Evolutionary conservation across 139 green algal species (phyloP), one percentile per base, ranked within the genome.

Genomic region (Coccomyxa sp.): DNA sequence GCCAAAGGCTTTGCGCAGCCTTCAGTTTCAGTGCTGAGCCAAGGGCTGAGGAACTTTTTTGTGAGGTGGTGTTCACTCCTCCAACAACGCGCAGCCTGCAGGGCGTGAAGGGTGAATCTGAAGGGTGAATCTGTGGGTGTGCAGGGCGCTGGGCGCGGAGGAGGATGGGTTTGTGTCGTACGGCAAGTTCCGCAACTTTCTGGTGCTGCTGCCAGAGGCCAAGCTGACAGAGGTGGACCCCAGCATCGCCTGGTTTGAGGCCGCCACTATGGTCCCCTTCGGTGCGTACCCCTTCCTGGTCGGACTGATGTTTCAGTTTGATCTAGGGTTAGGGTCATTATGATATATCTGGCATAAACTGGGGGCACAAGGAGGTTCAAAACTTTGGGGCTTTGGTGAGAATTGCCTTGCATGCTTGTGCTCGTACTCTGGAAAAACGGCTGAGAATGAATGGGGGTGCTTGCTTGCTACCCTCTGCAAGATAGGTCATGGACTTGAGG

Each of bases 161-260:
- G 77, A 88, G 45, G 84, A 92, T 76, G 87, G 85, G 9, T 86
- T 79, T n/a, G 83, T 95, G 23, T 85, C 88, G 3, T 96, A 96
- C 77, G 89, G 89, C 57, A 84, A 92, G 79, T 96, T 94, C 85
- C 86, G 92, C 7, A 92, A 93, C 86, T 94, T 96, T 60, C 58
- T 92, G 25, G 88, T 94, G 51, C 84, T 96, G 77, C 83, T 96
- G 25, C 92, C 92, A 16, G 83, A 80, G 30, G 86, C 91, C 76
- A 88, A 86, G 23, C 83, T 95, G 67, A 67, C 58, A 10, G 76
- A 27, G 4, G 66, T 75, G 32, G 88, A 95, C 81, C 88, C 88
- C 27, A 88, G 79, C 67, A 27, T 87, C 25, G 67, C 79, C 58
- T 94, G 92, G 92, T 95, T 91, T 84, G 92, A 96, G 78, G 86